Conservation (phyloP, 2,329 filamentous ascomycete species). For the Fusarium papillatum region DNA sequence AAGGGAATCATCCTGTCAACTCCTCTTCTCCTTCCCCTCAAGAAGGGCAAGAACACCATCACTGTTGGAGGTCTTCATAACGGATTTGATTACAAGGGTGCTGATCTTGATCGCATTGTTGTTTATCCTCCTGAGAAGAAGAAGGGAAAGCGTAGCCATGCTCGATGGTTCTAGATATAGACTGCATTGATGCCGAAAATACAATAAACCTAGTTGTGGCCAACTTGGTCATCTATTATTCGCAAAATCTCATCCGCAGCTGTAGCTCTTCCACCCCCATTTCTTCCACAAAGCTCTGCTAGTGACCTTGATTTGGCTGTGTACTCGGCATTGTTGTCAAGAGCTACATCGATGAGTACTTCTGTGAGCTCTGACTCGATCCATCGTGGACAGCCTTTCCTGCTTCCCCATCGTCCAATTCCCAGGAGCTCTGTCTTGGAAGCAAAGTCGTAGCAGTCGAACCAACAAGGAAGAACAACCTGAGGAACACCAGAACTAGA, state of each 20-base stretch:
- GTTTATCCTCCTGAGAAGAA: slow-evolving; percentile 68
- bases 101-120: slow-evolving; percentile 70
- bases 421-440: slow-evolving; percentile 13
- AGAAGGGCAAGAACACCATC: slow-evolving; percentile 68
- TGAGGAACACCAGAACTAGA: slow-evolving; percentile 19
- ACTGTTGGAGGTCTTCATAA: slow-evolving; percentile 70
- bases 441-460: slow-evolving; percentile 23
- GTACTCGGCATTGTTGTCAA: background rate
- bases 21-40: slow-evolving; percentile 65
- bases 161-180: slow-evolving; percentile 4
- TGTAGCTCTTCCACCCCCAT: background rate
- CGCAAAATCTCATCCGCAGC: background rate
- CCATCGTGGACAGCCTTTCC: slow-evolving; percentile 9
- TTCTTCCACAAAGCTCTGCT: background rate
- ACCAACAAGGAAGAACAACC: slow-evolving; percentile 16
- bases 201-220: background rate
- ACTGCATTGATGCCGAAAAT: background rate
- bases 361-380: background rate
- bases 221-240: background rate
- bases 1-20: slow-evolving; percentile 73
- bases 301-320: background rate
- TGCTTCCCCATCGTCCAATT: slow-evolving; percentile 20
- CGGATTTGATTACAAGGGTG: slow-evolving; percentile 68
- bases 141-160: slow-evolving; percentile 16
- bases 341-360: slow-evolving; percentile 3